Evolutionary conservation across 2,329 filamentous ascomycete genomes (phyloP), one percentile per base, ranked within the genome.

Genomic region (Diaporthe nobilis): DNA sequence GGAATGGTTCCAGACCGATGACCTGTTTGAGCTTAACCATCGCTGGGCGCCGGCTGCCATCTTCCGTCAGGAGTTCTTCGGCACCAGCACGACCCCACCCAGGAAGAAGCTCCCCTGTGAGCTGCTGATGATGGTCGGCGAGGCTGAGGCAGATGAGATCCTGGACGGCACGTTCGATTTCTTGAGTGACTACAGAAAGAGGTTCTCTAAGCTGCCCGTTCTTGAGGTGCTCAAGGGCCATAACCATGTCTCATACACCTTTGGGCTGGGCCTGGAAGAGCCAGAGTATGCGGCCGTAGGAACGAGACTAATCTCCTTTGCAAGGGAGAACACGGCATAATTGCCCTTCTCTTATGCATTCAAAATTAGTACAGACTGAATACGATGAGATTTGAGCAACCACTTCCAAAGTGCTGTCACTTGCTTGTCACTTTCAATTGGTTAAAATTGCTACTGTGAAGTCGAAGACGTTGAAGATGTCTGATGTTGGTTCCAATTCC

Each of bases 171-270:
- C 77, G 1, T 71, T 78, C 5, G 75, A 71, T 15, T 79, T 79
- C 57, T 47, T 79, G n/a, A 63, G 37, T 10, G 77, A 76, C n/a
- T 75, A 78, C 53, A 71, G 73, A 61, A 74, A 74, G 72, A 68
- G 71, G 44, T 74, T 79, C 15, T 49, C 63, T 17, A 75, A 71
- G 49, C 2, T 79, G 75, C 77, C 77, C 22, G 3, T 77, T 44
- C 25, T 79, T 17, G 78, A 79, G 77, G 78, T 79, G 34, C 60
- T 79, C 71, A 73, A 57, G 57, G 77, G 77, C n/a, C 78, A 79
- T 15, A 79, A 79, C 39, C 78, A 79, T 39, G 77, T 78, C 25
- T 76, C 75, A n/a, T 75, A 79, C 55, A 75, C 65, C 13, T 55
- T 79, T 25, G 78, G 73, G 10, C 49, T 79, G n/a, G 78, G 78